Evolutionary conservation across 495 filamentous ascomycete species (phyloP), one percentile per base, ranked within the genome.

Genomic region (Xylaria bambusicola): DNA sequence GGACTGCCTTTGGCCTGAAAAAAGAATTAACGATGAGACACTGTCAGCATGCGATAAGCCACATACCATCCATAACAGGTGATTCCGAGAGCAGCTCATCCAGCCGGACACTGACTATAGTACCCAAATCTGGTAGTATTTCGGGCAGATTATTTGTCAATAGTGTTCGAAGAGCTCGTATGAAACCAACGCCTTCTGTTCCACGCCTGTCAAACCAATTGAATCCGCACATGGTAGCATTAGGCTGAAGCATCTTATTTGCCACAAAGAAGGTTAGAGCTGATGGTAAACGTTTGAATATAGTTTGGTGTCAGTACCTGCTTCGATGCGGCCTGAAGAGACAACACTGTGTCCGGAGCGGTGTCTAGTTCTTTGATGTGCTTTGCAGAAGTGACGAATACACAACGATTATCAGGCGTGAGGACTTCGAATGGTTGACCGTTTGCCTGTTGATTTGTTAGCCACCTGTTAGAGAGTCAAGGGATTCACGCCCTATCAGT

Each of bases 271-370:
- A n/a, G n/a, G n/a, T n/a, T n/a, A n/a, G n/a, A n/a, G n/a, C n/a
- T n/a, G n/a, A n/a, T n/a, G n/a, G n/a, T n/a, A n/a, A n/a, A n/a
- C n/a, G n/a, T n/a, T n/a, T n/a, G n/a, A n/a, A n/a, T n/a, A n/a
- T n/a, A n/a, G n/a, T n/a, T n/a, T n/a, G n/a, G n/a, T n/a, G n/a
- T n/a, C 0, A 35, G 9, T 54, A 42, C 51, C 38, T 54, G 23
- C 49, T 65, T 72, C 3, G 69, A 56, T 21, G 68, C 69, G 0
- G 69, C 71, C 18, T 73, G 67, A 9, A 72, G 65, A 3, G 71
- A 73, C 7, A 73, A 44, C 0, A 64, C 48, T 12, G 51, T 52
- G 18, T 69, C 61, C 7, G 71, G 56, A 4, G 69, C 69, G 0
- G 49, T 4, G 31, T 65, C 60, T 12, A 73, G 2, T 33, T 73